Conservation (phyloP, 1,284 basidiomycete genomes). For the Inonotus hispidus region DNA sequence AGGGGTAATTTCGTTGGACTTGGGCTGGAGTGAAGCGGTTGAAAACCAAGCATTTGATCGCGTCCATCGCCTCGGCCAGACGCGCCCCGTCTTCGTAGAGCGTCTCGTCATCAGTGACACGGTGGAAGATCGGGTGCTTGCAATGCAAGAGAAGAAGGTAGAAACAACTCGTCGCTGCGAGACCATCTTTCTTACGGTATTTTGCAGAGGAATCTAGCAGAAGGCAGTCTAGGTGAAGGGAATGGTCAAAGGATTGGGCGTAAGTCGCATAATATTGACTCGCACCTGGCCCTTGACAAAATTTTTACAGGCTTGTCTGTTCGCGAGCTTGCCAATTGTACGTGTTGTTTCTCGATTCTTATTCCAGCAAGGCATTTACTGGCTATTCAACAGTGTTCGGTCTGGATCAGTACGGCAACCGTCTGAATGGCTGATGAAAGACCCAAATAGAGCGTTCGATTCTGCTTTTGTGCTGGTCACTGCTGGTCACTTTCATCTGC, state of each 20-base stretch:
- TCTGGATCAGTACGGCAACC: slow-evolving; percentile 38
- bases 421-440: slow-evolving; percentile 13
- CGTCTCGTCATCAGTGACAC: slow-evolving; percentile 52
- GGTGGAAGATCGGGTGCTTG: slow-evolving; percentile 55
- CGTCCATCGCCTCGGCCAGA: slow-evolving; percentile 51
- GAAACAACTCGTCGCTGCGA: not conserved
- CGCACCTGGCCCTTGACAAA: not conserved
- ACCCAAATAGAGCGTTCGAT: not conserved
- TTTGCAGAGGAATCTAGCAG: slow-evolving; percentile 41
- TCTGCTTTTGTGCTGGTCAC: not conserved
- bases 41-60: slow-evolving; percentile 37
- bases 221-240: slow-evolving; percentile 56
- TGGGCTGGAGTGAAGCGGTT: slow-evolving; percentile 55
- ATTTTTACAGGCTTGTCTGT: slow-evolving; percentile 37
- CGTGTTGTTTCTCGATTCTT: slow-evolving; percentile 24
- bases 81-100: slow-evolving; percentile 48
- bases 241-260: slow-evolving; percentile 49
- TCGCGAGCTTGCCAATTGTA: slow-evolving; percentile 37
- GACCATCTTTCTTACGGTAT: not conserved
- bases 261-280: slow-evolving; percentile 30
- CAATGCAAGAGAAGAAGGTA: slow-evolving; percentile 38
- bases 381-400: slow-evolving; percentile 35
- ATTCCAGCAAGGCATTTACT: not conserved
- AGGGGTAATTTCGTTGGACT: slow-evolving; percentile 53
- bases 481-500: not conserved